These are phyloP conservation scores for Colletotrichum liriopes DNA, from an alignment of 2,329 filamentous ascomycete species.

Conservation along the genomic window DNA sequence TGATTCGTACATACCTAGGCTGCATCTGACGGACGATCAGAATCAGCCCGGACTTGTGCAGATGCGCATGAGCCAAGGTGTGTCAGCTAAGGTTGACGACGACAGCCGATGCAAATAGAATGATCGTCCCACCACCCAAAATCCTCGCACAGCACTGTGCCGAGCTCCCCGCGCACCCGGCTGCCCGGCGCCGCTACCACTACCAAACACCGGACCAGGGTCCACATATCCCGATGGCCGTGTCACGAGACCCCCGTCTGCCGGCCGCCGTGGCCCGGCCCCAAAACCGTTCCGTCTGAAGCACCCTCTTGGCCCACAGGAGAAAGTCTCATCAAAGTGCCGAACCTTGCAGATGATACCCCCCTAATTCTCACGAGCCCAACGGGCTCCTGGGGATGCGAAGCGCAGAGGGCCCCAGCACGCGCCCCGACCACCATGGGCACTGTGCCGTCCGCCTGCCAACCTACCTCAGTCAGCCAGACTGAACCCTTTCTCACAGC, in stretches of 20 bases:
- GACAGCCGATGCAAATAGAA: not conserved
- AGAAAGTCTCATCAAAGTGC: constrained; percentile 36
- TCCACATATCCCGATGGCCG: constrained; percentile 24
- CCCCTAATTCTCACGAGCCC: constrained; percentile 14
- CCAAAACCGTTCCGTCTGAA: constrained; percentile 16
- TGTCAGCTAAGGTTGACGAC: not conserved
- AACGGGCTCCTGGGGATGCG: constrained; percentile 22
- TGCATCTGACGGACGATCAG: constrained; percentile 8
- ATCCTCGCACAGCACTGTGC: not conserved
- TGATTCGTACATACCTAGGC: constrained; percentile 2
- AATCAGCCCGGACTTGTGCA: not conserved
- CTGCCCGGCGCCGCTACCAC: constrained; percentile 2
- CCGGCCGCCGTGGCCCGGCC: not conserved
- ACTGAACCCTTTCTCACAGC: not conserved
- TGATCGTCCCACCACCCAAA: not conserved
- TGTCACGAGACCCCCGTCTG: not conserved
- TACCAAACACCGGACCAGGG: not conserved
- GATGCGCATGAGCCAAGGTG: not conserved
- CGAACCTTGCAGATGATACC: constrained; percentile 40
- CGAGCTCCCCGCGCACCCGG: not conserved
- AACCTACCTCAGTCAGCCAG: not conserved
- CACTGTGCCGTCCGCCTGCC: constrained; percentile 24
- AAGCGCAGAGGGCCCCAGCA: constrained; percentile 14
- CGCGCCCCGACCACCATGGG: constrained; percentile 28
- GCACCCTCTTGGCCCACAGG: constrained; percentile 5